phyloP scores from a whole-genome alignment of 1,284 basidiomycete genomes.

The Wolfiporia cocos region DNA sequence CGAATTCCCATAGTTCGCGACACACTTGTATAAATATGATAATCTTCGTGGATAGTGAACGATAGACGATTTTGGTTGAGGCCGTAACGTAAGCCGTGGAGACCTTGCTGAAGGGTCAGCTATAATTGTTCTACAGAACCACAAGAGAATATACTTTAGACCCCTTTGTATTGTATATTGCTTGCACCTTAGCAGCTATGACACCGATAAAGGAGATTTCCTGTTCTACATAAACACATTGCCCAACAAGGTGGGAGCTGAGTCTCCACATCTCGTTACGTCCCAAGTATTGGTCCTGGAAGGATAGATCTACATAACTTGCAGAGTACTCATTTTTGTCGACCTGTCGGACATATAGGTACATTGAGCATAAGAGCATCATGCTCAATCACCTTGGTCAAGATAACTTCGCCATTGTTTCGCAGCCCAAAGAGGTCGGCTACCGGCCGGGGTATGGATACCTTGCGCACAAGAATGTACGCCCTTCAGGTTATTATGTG shows the following conservation, averaged over 20 bases:
- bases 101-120: too few relatives aligned
- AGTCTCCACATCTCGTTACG: slow-evolving; percentile 93
- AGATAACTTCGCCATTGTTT: slow-evolving; percentile 62
- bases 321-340: slow-evolving; percentile 60
- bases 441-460: slow-evolving; percentile 65
- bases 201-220: slow-evolving; percentile 75
- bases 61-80: slow-evolving; percentile 84
- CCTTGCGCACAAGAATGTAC: too few relatives aligned
- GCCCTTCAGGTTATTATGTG: not conserved
- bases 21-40: slow-evolving; percentile 96
- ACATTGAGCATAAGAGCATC: not conserved
- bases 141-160: slow-evolving; percentile 20
- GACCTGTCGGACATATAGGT: slow-evolving; percentile 39
- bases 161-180: slow-evolving; percentile 67
- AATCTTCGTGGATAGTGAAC: slow-evolving; percentile 87
- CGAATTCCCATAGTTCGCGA: slow-evolving; percentile 95
- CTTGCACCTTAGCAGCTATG: slow-evolving; percentile 74
- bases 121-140: not conserved
- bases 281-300: slow-evolving; percentile 89
- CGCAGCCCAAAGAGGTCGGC: slow-evolving; percentile 65
- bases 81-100: slow-evolving; percentile 80
- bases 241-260: slow-evolving; percentile 71
- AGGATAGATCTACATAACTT: slow-evolving; percentile 83
- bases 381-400: slow-evolving; percentile 52
- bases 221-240: slow-evolving; percentile 66